Evolutionary conservation across 1,284 basidiomycete species (phyloP).

Genomic region (Phellopilus nigrolimitatus): DNA sequence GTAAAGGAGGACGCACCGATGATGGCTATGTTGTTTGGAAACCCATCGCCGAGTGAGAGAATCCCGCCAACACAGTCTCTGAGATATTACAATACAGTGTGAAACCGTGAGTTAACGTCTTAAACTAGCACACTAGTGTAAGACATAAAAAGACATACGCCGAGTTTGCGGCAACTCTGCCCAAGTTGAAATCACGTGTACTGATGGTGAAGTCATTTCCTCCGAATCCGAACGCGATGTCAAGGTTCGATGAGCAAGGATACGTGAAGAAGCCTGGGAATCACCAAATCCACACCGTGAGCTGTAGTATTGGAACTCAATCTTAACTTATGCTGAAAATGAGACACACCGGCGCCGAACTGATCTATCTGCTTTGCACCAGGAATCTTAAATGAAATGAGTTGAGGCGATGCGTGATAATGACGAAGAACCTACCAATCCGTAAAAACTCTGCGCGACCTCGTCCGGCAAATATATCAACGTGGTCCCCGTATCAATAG

Average conservation of each 20-base stretch:
- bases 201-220: constrained; percentile 47
- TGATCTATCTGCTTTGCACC: constrained; percentile 37
- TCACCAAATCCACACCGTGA: neutral
- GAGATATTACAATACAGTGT: constrained; percentile 2
- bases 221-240: constrained; percentile 49
- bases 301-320: neutral
- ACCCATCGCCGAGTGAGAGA: constrained; percentile 44
- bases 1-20: constrained; percentile 37
- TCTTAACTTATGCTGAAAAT: neutral
- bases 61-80: constrained; percentile 66
- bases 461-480: constrained; percentile 47
- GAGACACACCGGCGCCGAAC: constrained; percentile 37
- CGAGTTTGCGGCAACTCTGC: constrained; percentile 31
- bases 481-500: constrained; percentile 59
- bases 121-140: neutral
- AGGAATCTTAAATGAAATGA: constrained; percentile 38
- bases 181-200: constrained; percentile 65
- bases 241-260: constrained; percentile 39
- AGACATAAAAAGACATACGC: constrained; percentile 24
- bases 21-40: constrained; percentile 54
- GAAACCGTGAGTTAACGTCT: constrained; percentile 8
- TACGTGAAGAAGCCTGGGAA: constrained; percentile 44
- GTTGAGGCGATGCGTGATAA: neutral
- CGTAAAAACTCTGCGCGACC: constrained; percentile 39
- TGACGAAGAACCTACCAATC: constrained; percentile 27